Conservation (phyloP, 2,329 filamentous ascomycete genomes). For the Sclerotiophoma versabilis region DNA sequence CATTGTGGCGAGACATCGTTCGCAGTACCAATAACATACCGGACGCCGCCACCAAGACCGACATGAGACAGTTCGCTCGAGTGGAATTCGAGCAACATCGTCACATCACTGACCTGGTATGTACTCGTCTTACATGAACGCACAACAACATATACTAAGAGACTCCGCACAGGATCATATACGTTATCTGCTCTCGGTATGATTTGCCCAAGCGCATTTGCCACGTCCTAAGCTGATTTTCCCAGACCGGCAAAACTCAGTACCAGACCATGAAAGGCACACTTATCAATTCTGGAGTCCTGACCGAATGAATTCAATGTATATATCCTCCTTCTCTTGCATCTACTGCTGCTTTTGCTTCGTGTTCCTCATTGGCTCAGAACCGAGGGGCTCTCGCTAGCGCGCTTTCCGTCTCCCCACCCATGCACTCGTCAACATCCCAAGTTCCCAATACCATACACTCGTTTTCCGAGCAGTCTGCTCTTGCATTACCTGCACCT, state of each 20-base stretch:
- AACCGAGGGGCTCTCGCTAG: conserved; percentile 26
- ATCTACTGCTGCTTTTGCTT: background rate
- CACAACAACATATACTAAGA: conserved; percentile 8
- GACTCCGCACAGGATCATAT: conserved; percentile 51
- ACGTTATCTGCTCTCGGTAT: conserved; percentile 57
- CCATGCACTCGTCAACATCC: conserved; percentile 4
- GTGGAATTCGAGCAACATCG: conserved; percentile 58
- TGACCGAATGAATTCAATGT: conserved; percentile 27
- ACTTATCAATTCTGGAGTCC: conserved; percentile 43
- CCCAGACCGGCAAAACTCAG: conserved; percentile 57
- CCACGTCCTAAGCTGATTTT: conserved; percentile 8
- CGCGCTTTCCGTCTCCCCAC: conserved; percentile 17
- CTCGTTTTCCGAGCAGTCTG: background rate
- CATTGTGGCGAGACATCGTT: conserved; percentile 58
- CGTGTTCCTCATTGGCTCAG: conserved; percentile 7
- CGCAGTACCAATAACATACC: conserved; percentile 49
- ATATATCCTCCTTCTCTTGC: conserved; percentile 8
- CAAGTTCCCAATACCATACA: background rate
- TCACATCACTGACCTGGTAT: conserved; percentile 56
- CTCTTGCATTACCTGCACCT: background rate
- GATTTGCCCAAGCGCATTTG: conserved; percentile 5
- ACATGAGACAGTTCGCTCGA: conserved; percentile 58
- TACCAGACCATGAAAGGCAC: conserved; percentile 57
- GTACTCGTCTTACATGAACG: conserved; percentile 8
- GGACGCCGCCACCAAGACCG: conserved; percentile 40